Base-by-base conservation (phyloP, 2,329 filamentous ascomycete genomes). In the Neofusicoccum parvum region DNA sequence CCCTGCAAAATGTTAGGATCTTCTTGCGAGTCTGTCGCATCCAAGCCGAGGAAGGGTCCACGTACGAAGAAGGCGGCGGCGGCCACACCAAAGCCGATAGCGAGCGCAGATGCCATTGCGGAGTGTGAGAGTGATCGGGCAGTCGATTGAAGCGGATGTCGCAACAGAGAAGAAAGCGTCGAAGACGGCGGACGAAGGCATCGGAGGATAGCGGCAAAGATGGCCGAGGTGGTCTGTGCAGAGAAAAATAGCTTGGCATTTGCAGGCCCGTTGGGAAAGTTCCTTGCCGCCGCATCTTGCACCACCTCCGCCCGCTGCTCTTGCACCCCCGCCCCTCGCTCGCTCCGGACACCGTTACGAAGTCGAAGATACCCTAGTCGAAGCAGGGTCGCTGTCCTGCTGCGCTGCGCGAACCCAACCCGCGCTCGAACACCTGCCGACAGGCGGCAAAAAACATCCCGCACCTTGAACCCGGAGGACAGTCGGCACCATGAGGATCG, bases 31-130 rank as follows among this genome's bases (percentile, higher is more conserved):
- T 4, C 23, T 46, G 39, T 12, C 15, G 41, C 49, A 50, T 34
- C 14, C 20, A 15, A 12, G 1, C 27, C 27, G 12, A 17, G 12
- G 39, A 32, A 17, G 12, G 58, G n/a, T 37, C 41, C 41, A 70
- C 81, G 64, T 80, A 89, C 87, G 72, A 89, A 82, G 75, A 89
- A 90, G 64, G 88, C 88, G n/a, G 86, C 86, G 41, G 86, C 86
- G 65, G 87, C 88, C 66, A 88, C 81, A 66, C 88, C 88, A 46
- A 84, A 78, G 48, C 86, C 87, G 68, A 88, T 84, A 51, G 84
- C 81, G 67, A 89, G 75, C 67, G 84, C 79, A 64, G 88, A 87
- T 48, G 85, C 82, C 88, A 90, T 90, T 65, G 59, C 49, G 43
- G 23, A 20, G 27, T 46, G 17, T 58, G 46, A 56, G 56, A 62